These are phyloP conservation scores for Mycena epipterygia DNA, from an alignment of 768 basidiomycete genomes.

Conservation along the genomic window DNA sequence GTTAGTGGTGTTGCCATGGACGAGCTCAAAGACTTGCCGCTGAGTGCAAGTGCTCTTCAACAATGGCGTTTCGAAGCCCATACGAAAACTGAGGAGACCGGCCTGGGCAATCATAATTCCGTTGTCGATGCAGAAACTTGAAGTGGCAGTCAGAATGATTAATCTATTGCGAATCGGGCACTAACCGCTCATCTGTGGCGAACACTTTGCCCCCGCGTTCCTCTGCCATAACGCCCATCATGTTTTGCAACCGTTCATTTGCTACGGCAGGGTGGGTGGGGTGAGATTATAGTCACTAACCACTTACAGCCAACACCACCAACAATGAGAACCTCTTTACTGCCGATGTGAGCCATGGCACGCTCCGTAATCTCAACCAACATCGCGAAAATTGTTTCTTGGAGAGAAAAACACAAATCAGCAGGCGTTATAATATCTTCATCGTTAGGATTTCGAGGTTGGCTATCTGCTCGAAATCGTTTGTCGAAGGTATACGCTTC, in stretches of 20 bases:
- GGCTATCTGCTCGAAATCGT: conserved; percentile 72
- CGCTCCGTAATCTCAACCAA: conserved; percentile 98
- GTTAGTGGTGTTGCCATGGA: not conserved
- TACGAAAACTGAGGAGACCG: conserved; percentile 90
- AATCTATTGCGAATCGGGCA: not conserved
- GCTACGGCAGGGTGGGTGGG: conserved; percentile 58
- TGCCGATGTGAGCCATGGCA: conserved; percentile 99
- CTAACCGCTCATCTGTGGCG: conserved; percentile 94
- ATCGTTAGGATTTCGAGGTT: conserved; percentile 54
- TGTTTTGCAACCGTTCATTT: conserved; percentile 93
- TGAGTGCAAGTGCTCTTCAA: conserved; percentile 92
- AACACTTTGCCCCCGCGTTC: conserved; percentile 93
- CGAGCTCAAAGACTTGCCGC: conserved; percentile 60
- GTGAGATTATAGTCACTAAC: not conserved
- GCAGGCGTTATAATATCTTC: conserved; percentile 90
- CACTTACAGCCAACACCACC: conserved; percentile 99
- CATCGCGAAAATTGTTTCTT: conserved; percentile 98
- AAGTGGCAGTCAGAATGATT: not conserved
- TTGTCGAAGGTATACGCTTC: conserved; percentile 92
- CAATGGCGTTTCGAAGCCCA: conserved; percentile 87
- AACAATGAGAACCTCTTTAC: conserved; percentile 95
- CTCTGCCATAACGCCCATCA: conserved; percentile 98
- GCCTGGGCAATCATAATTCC: conserved; percentile 99
- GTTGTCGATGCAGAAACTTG: conserved; percentile 98
- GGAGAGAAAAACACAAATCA: conserved; percentile 97